These are phyloP conservation scores for Phytopythium oedochilum DNA, from an alignment of 352 stramenopile species.

Conservation along the genomic window DNA sequence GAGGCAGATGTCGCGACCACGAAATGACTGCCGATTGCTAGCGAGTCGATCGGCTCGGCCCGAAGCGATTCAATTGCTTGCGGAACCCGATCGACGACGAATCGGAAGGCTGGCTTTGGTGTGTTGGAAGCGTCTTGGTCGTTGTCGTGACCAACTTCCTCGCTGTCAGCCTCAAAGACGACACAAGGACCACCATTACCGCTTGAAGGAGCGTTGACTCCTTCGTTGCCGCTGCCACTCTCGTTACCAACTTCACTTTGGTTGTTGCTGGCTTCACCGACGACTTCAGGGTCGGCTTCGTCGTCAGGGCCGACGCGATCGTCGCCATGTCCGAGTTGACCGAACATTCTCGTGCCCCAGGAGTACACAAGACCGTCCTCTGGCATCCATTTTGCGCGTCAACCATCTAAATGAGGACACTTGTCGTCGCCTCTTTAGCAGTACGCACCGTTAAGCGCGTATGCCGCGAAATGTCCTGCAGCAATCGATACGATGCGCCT, in stretches of 20 bases:
- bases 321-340: slow-evolving; percentile 42
- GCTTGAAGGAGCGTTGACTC: no score
- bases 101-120: background rate
- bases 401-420: background rate
- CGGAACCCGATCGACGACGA: slow-evolving; percentile 19
- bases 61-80: slow-evolving; percentile 16
- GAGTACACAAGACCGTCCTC: slow-evolving; percentile 40
- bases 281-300: background rate
- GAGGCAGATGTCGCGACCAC: slow-evolving; percentile 31
- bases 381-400: slow-evolving; percentile 5
- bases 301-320: background rate
- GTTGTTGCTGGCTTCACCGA: slow-evolving; percentile 9
- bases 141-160: slow-evolving; percentile 2
- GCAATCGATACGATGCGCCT: slow-evolving; percentile 29
- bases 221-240: background rate
- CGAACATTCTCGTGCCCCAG: slow-evolving; percentile 53
- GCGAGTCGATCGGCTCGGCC: slow-evolving; percentile 21
- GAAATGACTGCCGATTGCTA: slow-evolving; percentile 68
- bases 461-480: slow-evolving; percentile 47
- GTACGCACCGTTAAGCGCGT: slow-evolving; percentile 46
- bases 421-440: background rate
- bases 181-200: no score
- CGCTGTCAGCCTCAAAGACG: no score
- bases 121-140: slow-evolving; percentile 7
- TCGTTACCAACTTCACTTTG: slow-evolving; percentile 1